Evolutionary conservation across 1,284 basidiomycete genomes (phyloP).

Genomic region (Apiotrichum sp.): DNA sequence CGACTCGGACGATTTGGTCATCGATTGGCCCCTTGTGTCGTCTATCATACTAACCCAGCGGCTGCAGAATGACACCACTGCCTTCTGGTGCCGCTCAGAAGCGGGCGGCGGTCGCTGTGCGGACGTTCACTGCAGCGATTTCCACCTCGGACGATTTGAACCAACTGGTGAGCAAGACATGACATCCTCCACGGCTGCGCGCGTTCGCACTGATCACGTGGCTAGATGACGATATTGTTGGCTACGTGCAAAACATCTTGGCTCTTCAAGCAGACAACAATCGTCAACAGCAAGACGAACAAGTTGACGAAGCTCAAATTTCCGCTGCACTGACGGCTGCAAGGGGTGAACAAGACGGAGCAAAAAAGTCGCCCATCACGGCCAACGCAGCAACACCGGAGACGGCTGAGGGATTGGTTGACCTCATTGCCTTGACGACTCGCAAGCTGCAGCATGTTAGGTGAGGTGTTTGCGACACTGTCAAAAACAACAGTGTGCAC

Average conservation of each 20-base stretch:
- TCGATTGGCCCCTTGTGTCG: slow-evolving; percentile 26
- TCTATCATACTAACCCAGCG: slow-evolving; percentile 37
- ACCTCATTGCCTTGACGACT: neutral
- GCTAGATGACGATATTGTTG: slow-evolving; percentile 33
- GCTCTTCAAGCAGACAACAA: neutral
- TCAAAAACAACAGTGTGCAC: neutral
- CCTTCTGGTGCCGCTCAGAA: slow-evolving; percentile 32
- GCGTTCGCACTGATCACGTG: slow-evolving; percentile 4
- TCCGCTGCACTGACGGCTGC: slow-evolving; percentile 9
- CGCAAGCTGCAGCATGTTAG: neutral
- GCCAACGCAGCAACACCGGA: neutral
- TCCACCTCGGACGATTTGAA: slow-evolving; percentile 27
- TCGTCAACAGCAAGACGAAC: neutral
- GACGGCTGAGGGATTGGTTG: neutral
- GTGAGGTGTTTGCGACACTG: neutral
- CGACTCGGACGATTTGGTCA: neutral
- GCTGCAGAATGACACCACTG: slow-evolving; percentile 21
- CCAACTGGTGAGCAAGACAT: slow-evolving; percentile 29
- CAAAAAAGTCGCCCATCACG: neutral
- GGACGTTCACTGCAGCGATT: slow-evolving; percentile 27
- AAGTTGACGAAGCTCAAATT: neutral
- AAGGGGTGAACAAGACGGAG: slow-evolving; percentile 1
- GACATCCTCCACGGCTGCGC: neutral
- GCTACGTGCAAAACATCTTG: slow-evolving; percentile 20
- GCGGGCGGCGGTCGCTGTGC: slow-evolving; percentile 35